These are phyloP conservation scores for Papilionanthe hybrid DNA, from an alignment of 116 monocot species.

Conservation along the genomic window DNA sequence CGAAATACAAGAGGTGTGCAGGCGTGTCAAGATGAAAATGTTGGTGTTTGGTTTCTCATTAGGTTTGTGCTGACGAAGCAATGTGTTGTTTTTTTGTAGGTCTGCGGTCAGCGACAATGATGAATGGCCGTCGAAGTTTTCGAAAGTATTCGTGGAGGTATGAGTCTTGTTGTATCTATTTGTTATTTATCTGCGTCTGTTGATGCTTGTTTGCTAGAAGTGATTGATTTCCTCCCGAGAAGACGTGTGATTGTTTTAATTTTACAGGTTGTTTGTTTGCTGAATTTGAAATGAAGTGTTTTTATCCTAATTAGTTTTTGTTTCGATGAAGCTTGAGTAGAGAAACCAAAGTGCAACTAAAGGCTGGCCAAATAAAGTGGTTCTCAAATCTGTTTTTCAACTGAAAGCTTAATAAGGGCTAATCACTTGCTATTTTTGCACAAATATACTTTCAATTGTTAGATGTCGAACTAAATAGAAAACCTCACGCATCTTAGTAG, in stretches of 20 bases:
- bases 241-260: not conserved
- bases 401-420: no score
- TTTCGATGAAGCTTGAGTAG: no score
- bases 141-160: conserved; percentile 82
- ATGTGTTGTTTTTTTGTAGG: conserved; percentile 26
- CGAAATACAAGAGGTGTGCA: conserved; percentile 72
- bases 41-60: not conserved
- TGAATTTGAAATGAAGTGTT: no score
- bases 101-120: conserved; percentile 57
- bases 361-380: no score
- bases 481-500: no score
- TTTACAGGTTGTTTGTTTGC: no score
- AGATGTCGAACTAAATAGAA: no score
- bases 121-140: conserved; percentile 97
- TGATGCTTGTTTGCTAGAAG: not conserved
- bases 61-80: not conserved
- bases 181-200: not conserved
- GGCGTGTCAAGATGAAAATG: not conserved
- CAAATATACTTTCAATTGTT: no score
- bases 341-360: no score
- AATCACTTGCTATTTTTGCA: no score
- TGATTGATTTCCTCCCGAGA: not conserved
- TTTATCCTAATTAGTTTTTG: no score
- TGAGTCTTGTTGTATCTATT: not conserved
- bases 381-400: no score